Percentiles rank a stretch among this genome's conserved stretches.
These are phyloP conservation scores for Penicillium brasilianum DNA, from an alignment of 2,329 filamentous ascomycete species.

Conservation along the genomic window DNA sequence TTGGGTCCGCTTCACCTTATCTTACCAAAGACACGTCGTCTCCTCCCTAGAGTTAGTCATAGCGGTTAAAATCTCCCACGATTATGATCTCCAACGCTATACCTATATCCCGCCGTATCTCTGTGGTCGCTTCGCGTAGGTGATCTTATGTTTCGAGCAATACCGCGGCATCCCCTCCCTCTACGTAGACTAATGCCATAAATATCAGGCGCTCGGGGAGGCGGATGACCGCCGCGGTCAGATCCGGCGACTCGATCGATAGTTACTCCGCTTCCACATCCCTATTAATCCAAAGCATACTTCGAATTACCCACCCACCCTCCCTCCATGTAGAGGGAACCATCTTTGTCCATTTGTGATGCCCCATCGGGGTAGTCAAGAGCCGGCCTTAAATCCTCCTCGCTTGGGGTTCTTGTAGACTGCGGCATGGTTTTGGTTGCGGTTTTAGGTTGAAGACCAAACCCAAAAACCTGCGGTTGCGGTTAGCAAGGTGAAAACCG, in stretches of 20 bases:
- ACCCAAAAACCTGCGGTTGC: too few species aligned
- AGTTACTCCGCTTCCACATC: slow-evolving; percentile 33
- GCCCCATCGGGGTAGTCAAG: slow-evolving; percentile 28
- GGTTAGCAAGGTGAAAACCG: too few species aligned
- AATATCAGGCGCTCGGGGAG: slow-evolving; percentile 31
- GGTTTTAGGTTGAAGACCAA: too few species aligned
- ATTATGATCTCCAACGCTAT: slow-evolving; percentile 30
- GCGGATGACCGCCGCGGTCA: slow-evolving; percentile 30
- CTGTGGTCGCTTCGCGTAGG: slow-evolving; percentile 28
- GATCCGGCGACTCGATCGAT: slow-evolving; percentile 30
- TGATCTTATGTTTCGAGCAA: slow-evolving; percentile 21
- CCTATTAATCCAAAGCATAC: slow-evolving; percentile 35
- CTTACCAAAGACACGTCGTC: slow-evolving; percentile 28
- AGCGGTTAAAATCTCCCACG: background rate
- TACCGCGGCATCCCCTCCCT: slow-evolving; percentile 23
- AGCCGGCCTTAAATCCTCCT: slow-evolving; percentile 27
- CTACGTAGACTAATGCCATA: slow-evolving; percentile 34
- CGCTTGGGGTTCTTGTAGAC: slow-evolving; percentile 22
- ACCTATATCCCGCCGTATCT: slow-evolving; percentile 25
- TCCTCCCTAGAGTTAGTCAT: slow-evolving; percentile 3
- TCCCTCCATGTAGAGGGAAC: slow-evolving; percentile 22
- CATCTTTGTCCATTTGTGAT: slow-evolving; percentile 24
- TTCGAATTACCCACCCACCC: slow-evolving; percentile 31
- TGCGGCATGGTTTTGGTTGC: too few species aligned
- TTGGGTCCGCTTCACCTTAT: slow-evolving; percentile 44